phyloP scores from a whole-genome alignment of 345 rosid species.

The Trapa bicornis region DNA sequence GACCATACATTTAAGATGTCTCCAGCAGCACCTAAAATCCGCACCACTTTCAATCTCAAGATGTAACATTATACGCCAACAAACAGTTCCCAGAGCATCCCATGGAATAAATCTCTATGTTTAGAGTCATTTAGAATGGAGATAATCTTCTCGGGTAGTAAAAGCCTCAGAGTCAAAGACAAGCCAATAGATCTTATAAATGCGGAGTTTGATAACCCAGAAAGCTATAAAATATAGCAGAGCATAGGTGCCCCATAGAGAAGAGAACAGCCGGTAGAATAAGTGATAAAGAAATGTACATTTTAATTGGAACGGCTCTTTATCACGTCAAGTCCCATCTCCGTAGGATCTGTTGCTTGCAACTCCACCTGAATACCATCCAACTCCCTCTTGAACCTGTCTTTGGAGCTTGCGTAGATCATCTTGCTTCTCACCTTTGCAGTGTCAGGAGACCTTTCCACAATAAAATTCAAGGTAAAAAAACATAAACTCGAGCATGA shows the following conservation, averaged over 20 bases:
- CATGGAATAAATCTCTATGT: neutral
- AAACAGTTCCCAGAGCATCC: neutral
- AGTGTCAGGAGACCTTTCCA: constrained; percentile 46
- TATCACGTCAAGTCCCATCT: constrained; percentile 60
- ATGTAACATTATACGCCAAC: neutral
- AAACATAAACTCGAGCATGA: neutral
- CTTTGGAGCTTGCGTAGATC: constrained; percentile 68
- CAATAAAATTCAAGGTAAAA: neutral
- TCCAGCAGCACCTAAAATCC: too few species aligned
- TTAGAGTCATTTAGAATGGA: neutral
- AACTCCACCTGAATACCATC: constrained; percentile 56
- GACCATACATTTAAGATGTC: too few species aligned
- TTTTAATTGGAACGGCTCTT: constrained; percentile 40
- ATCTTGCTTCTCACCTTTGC: constrained; percentile 60
- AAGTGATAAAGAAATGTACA: constrained; percentile 6
- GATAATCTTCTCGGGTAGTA: neutral
- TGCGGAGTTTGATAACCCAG: constrained; percentile 8
- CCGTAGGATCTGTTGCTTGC: constrained; percentile 65
- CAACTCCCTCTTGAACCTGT: constrained; percentile 53
- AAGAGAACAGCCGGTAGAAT: neutral
- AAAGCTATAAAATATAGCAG: neutral
- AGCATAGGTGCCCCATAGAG: neutral
- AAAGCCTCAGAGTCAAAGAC: constrained; percentile 8
- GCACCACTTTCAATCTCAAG: neutral
- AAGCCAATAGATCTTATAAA: constrained; percentile 12